These are phyloP conservation scores for Xylaria sp. DNA, from an alignment of 2,329 filamentous ascomycete genomes.

Conservation along the genomic window DNA sequence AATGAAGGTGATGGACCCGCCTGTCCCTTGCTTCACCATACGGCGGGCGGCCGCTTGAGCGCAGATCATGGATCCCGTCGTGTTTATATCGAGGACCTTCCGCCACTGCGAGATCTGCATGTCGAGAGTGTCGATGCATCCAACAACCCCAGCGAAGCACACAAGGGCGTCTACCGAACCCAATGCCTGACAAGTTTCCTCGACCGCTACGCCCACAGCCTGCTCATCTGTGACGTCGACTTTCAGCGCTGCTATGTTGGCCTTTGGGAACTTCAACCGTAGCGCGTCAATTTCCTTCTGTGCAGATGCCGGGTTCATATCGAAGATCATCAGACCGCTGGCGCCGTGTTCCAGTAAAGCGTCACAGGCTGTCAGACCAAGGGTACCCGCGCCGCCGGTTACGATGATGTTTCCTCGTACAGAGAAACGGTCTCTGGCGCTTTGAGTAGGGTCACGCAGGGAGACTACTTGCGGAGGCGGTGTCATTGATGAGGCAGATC, in stretches of 20 bases:
- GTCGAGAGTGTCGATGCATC: slow-evolving; percentile 25
- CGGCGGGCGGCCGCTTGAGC: slow-evolving; percentile 21
- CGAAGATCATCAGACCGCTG: slow-evolving; percentile 28
- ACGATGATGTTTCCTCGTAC: slow-evolving; percentile 25
- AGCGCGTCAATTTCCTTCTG: slow-evolving; percentile 23
- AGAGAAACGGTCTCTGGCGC: slow-evolving; percentile 17
- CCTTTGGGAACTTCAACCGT: slow-evolving; percentile 16
- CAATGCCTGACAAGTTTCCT: slow-evolving; percentile 2
- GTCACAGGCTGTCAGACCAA: slow-evolving; percentile 22
- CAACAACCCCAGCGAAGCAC: slow-evolving; percentile 29
- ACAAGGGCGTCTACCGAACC: slow-evolving; percentile 28
- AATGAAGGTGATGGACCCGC: slow-evolving; percentile 27
- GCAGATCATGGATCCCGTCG: slow-evolving; percentile 23
- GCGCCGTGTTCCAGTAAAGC: slow-evolving; percentile 29
- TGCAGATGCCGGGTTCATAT: slow-evolving; percentile 20
- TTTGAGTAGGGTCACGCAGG: slow-evolving; percentile 10
- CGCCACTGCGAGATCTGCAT: slow-evolving; percentile 32
- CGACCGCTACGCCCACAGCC: slow-evolving; percentile 15
- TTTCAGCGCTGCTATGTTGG: slow-evolving; percentile 14
- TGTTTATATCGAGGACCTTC: slow-evolving; percentile 29
- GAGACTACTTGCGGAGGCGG: slow-evolving; percentile 16
- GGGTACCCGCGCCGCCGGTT: slow-evolving; percentile 17
- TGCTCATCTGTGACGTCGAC: slow-evolving; percentile 27
- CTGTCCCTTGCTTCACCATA: slow-evolving; percentile 26
- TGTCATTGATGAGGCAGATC: slow-evolving; percentile 26